phyloP scores from a whole-genome alignment of 140 eudicot species.

The Bidens hawaiensis region DNA sequence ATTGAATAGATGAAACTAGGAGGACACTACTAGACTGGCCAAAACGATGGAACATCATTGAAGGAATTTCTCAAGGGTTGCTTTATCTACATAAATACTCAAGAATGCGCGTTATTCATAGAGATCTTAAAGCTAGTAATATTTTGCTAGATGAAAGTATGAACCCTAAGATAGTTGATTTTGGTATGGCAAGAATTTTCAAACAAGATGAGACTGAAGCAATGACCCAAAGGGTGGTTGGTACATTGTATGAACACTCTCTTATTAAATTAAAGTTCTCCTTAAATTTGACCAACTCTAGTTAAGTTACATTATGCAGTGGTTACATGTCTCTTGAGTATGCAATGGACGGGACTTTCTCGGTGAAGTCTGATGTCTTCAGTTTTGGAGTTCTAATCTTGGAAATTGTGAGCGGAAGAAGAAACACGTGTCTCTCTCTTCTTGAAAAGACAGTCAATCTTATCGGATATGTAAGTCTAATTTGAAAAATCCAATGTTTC shows the following conservation, averaged over 20 bases:
- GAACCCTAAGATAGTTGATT: constrained; percentile 50
- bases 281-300: neutral
- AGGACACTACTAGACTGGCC: constrained; percentile 35
- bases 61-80: constrained; percentile 46
- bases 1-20: constrained; percentile 21
- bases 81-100: constrained; percentile 50
- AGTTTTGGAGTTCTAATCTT: constrained; percentile 41
- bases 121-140: constrained; percentile 48
- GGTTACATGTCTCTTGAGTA: constrained; percentile 49
- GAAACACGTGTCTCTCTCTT: constrained; percentile 22
- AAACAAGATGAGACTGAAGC: constrained; percentile 31
- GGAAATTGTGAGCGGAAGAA: constrained; percentile 40
- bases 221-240: constrained; percentile 32
- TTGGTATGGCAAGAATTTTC: constrained; percentile 50
- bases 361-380: constrained; percentile 38
- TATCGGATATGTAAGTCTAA: constrained; percentile 26
- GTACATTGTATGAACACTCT: constrained; percentile 41
- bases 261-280: neutral
- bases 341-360: constrained; percentile 41
- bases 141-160: constrained; percentile 34
- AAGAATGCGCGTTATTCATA: constrained; percentile 39
- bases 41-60: constrained; percentile 33
- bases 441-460: constrained; percentile 22
- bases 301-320: neutral
- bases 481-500: too few relatives aligned